Conservation (phyloP, 73 alveolate genomes). For the Durusdinium trenchii region DNA sequence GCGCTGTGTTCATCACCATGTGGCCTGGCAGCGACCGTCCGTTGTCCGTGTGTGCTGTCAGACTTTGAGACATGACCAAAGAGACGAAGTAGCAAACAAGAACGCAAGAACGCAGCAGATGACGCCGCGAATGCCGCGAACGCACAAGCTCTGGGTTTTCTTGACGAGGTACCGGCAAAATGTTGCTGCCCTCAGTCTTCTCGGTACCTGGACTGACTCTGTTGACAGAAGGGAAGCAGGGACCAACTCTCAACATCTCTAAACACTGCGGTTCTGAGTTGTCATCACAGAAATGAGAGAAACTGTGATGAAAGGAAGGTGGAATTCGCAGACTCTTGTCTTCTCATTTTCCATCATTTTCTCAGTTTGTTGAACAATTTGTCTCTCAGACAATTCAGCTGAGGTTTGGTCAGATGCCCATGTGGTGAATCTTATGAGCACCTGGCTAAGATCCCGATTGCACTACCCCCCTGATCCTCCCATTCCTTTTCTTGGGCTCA, state of each 20-base stretch:
- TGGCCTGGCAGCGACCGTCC: slow-evolving; percentile 96
- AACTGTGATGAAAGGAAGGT: not conserved
- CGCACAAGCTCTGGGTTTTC: not conserved
- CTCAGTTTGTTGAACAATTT: too few relatives aligned
- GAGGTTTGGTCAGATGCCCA: slow-evolving; percentile 99
- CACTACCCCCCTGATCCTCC: too few relatives aligned
- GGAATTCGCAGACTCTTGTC: too few relatives aligned
- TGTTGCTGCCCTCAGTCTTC: not conserved
- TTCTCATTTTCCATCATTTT: too few relatives aligned
- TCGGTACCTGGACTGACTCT: not conserved
- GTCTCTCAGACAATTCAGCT: slow-evolving; percentile 56
- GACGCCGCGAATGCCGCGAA: not conserved
- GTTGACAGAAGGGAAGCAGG: not conserved
- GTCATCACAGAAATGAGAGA: too few relatives aligned
- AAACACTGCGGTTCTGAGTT: too few relatives aligned
- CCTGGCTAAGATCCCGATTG: slow-evolving; percentile 95
- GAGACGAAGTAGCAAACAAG: not conserved
- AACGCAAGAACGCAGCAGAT: not conserved
- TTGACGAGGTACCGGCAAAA: slow-evolving; percentile 76
- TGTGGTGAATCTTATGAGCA: slow-evolving; percentile 98
- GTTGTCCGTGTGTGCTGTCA: too few relatives aligned
- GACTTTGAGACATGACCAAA: too few relatives aligned
- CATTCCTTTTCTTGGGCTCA: too few relatives aligned
- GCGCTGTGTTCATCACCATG: slow-evolving; percentile 97
- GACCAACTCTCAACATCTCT: too few relatives aligned